phyloP scores from a whole-genome alignment of 352 stramenopile genomes.

The Phytopythium sindhum region DNA sequence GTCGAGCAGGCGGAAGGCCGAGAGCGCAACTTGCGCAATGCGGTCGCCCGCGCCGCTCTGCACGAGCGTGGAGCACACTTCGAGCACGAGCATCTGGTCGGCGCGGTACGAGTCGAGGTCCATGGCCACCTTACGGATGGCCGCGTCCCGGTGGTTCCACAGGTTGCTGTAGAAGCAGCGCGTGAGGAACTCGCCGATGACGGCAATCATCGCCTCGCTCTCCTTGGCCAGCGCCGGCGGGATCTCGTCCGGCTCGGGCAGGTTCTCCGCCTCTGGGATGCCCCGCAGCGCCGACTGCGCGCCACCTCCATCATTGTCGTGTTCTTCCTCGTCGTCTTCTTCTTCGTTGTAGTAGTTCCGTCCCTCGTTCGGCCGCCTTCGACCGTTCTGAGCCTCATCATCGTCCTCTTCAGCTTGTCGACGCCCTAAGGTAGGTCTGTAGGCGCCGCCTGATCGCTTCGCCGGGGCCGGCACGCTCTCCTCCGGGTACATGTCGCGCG shows the following conservation, averaged over 20 bases:
- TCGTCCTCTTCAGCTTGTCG: neutral
- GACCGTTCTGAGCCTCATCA: neutral
- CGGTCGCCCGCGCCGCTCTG: conserved; percentile 70
- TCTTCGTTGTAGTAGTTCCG: conserved; percentile 17
- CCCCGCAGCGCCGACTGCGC: conserved; percentile 55
- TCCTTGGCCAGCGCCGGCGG: conserved; percentile 64
- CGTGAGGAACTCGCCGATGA: conserved; percentile 77
- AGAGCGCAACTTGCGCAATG: conserved; percentile 73
- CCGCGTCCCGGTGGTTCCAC: conserved; percentile 82
- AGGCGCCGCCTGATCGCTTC: neutral
- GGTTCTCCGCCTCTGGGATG: conserved; percentile 61
- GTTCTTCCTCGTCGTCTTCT: conserved; percentile 16
- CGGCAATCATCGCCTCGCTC: conserved; percentile 67
- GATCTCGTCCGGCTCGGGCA: conserved; percentile 74
- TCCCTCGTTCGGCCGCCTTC: conserved; percentile 14
- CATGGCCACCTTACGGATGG: conserved; percentile 83
- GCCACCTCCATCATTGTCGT: conserved; percentile 12
- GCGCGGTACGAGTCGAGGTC: conserved; percentile 55
- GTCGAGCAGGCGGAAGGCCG: conserved; percentile 65
- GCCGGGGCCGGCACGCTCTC: conserved; percentile 20
- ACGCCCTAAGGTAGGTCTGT: neutral
- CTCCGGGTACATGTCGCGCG: conserved; percentile 64
- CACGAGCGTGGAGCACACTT: conserved; percentile 63
- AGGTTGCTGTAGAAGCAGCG: conserved; percentile 85
- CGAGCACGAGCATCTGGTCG: conserved; percentile 43